Conservation (phyloP, 768 basidiomycete genomes). For the Mrakia gelida region DNA sequence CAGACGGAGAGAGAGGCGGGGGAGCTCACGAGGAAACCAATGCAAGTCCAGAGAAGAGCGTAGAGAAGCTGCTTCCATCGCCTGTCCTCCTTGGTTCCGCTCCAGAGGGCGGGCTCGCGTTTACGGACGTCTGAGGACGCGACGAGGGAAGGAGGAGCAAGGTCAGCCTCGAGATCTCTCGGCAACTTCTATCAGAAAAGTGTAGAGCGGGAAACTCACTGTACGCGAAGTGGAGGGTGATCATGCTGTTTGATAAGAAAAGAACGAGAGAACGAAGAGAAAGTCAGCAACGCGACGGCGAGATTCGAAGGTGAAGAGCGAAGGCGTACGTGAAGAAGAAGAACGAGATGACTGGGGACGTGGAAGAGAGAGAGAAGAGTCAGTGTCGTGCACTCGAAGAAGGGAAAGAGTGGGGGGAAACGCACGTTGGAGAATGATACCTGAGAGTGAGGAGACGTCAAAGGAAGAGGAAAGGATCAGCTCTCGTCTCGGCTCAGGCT, state of each 20-base stretch:
- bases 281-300: neutral
- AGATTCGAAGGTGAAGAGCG: too few species aligned
- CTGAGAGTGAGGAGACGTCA: neutral
- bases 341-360: neutral
- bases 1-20: neutral
- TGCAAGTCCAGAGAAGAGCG: conserved; percentile 27
- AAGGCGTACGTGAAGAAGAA: neutral
- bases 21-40: conserved; percentile 54
- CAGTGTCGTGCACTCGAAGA: neutral
- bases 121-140: conserved; percentile 15
- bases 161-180: neutral
- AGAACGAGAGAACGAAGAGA: neutral
- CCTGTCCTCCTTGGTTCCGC: conserved; percentile 3
- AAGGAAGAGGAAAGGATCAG: too few species aligned
- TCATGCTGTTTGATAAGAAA: neutral
- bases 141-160: neutral
- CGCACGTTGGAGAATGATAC: conserved; percentile 23
- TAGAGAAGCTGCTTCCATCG: conserved; percentile 26
- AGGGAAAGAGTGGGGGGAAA: neutral
- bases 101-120: conserved; percentile 29
- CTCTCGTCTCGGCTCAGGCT: too few species aligned
- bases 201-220: too few species aligned
- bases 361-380: neutral
- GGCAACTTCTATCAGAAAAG: too few species aligned
- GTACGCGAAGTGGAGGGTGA: conserved; percentile 16